These are phyloP conservation scores for Syzygium syzygioides DNA, from an alignment of 441 rosid genomes.

Conservation along the genomic window DNA sequence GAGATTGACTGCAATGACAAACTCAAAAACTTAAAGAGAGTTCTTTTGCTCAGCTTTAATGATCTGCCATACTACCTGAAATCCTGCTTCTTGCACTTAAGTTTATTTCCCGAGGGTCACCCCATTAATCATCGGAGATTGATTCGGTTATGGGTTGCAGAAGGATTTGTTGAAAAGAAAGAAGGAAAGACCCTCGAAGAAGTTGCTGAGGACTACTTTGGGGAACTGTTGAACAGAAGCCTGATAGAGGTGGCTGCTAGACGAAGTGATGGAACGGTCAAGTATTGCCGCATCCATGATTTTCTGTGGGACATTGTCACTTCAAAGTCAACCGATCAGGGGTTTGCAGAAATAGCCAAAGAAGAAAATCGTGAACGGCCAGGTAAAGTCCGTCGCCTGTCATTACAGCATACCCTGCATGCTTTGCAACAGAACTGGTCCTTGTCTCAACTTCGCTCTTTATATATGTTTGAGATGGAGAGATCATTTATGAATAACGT, in stretches of 20 bases:
- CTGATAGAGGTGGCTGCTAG: not conserved
- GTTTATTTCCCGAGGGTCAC: not conserved
- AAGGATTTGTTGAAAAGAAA: not conserved
- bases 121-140: accelerated
- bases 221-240: constrained; percentile 2
- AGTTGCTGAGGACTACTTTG: not conserved
- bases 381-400: not conserved
- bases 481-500: not conserved
- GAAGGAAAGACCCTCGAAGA: not conserved
- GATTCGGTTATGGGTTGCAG: not conserved
- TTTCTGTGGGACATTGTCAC: not conserved
- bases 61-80: not conserved
- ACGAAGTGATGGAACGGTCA: not conserved
- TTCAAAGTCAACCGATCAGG: not conserved
- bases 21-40: not conserved
- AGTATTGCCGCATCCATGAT: not conserved
- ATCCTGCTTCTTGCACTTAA: not conserved
- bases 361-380: not conserved
- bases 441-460: not conserved
- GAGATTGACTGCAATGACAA: not conserved
- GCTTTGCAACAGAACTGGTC: not conserved
- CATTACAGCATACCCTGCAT: not conserved
- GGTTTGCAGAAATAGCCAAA: not conserved
- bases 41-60: not conserved
- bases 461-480: not conserved